Percentiles rank a stretch among this genome's conserved stretches.
Conservation (phyloP, 495 filamentous ascomycete species). For the Hypoxylon lienhwacheense region DNA sequence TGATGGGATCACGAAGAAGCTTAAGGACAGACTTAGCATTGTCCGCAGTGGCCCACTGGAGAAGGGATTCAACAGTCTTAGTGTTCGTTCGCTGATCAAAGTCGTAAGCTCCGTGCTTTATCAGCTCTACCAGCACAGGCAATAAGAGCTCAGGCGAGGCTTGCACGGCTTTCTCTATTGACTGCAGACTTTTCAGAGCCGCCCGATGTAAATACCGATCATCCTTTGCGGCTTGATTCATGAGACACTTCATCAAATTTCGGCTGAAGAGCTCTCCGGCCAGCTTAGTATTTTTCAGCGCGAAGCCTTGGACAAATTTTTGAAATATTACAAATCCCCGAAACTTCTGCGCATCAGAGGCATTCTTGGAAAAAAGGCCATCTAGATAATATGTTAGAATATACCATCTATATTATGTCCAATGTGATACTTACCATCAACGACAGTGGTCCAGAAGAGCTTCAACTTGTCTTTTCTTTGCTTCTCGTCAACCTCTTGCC, state of each 20-base stretch:
- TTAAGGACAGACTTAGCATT: constrained; percentile 53
- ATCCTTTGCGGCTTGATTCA: constrained; percentile 81
- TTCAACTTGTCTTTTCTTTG: constrained; percentile 57
- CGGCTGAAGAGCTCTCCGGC: constrained; percentile 66
- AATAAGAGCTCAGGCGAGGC: constrained; percentile 62
- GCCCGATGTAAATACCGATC: constrained; percentile 83
- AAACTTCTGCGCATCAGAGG: constrained; percentile 85
- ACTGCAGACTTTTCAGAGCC: constrained; percentile 70
- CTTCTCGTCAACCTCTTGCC: constrained; percentile 32
- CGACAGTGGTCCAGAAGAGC: constrained; percentile 84
- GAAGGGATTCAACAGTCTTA: constrained; percentile 79
- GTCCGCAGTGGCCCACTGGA: constrained; percentile 60
- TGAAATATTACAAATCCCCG: constrained; percentile 86
- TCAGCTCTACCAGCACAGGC: constrained; percentile 63
- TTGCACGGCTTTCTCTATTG: constrained; percentile 67
- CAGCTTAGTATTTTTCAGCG: constrained; percentile 34
- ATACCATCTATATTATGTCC: neutral
- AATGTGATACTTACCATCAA: constrained; percentile 73
- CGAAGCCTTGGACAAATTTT: constrained; percentile 61
- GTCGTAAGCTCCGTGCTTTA: constrained; percentile 69
- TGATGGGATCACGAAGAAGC: constrained; percentile 43
- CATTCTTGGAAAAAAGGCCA: constrained; percentile 73
- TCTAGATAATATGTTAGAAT: constrained; percentile 50
- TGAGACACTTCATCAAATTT: constrained; percentile 79
- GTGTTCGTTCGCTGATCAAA: constrained; percentile 88